phyloP scores from a whole-genome alignment of 1,139 yeast species.

The Kodamaea anthophila region DNA sequence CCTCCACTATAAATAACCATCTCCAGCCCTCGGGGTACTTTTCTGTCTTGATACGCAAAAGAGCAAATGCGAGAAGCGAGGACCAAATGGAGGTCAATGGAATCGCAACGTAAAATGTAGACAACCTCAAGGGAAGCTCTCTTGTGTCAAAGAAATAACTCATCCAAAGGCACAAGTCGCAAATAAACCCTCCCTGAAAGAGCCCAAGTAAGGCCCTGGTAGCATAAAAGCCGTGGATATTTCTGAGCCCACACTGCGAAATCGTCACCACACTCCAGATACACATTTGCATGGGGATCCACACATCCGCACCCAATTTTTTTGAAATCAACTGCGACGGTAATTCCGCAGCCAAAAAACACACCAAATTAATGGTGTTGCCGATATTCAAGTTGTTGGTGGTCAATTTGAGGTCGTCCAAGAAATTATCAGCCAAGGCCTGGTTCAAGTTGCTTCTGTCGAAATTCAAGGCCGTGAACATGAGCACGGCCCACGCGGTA shows the following conservation, averaged over 20 bases:
- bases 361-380: constrained; percentile 36
- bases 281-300: constrained; percentile 48
- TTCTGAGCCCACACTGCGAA: constrained; percentile 35
- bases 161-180: constrained; percentile 26
- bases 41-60: constrained; percentile 16
- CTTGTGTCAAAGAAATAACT: constrained; percentile 24
- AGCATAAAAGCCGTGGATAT: constrained; percentile 17
- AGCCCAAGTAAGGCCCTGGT: constrained; percentile 26
- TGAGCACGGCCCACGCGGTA: constrained; percentile 40
- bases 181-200: constrained; percentile 26
- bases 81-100: constrained; percentile 19
- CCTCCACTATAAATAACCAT: constrained; percentile 34
- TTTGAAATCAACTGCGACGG: constrained; percentile 53
- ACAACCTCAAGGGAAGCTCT: constrained; percentile 23
- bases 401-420: constrained; percentile 37
- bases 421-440: constrained; percentile 45
- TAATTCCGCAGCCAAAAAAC: constrained; percentile 46
- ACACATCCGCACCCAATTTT: constrained; percentile 46
- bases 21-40: constrained; percentile 22
- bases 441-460: constrained; percentile 47
- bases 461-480: constrained; percentile 47
- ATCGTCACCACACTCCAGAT: constrained; percentile 49
- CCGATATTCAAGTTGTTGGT: constrained; percentile 46
- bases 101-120: constrained; percentile 21
- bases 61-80: constrained; percentile 26